These are phyloP conservation scores for Penicillium palitans DNA, from an alignment of 2,329 filamentous ascomycete species.

Conservation along the genomic window DNA sequence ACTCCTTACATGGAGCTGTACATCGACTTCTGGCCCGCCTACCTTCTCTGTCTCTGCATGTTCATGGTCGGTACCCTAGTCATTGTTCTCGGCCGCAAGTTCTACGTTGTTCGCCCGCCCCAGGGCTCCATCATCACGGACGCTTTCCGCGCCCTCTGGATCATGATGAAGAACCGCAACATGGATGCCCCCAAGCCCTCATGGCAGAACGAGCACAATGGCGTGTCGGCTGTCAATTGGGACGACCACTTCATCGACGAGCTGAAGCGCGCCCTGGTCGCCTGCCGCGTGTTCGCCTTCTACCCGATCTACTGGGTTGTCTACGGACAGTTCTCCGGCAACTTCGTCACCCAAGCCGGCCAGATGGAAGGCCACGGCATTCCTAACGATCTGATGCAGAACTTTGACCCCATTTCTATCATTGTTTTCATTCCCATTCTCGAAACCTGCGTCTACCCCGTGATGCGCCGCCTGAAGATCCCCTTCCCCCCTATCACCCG, in stretches of 20 bases:
- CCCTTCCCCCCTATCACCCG: conserved; percentile 74
- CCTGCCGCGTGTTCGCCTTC: conserved; percentile 72
- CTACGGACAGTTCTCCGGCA: conserved; percentile 67
- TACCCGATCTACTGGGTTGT: conserved; percentile 69
- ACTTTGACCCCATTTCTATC: conserved; percentile 73
- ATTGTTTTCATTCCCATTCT: conserved; percentile 73
- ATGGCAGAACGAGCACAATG: conserved; percentile 58
- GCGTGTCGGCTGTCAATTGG: conserved; percentile 54
- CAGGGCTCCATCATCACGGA: conserved; percentile 66
- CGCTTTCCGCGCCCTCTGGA: conserved; percentile 62
- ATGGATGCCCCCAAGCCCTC: conserved; percentile 67
- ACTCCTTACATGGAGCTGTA: conserved; percentile 69
- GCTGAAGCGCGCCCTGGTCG: conserved; percentile 63
- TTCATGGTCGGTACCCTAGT: conserved; percentile 63
- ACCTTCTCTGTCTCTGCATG: conserved; percentile 61
- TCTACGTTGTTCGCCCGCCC: conserved; percentile 51
- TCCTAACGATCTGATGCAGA: conserved; percentile 75
- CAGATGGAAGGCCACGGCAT: conserved; percentile 66
- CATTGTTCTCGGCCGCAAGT: conserved; percentile 49
- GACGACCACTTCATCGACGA: conserved; percentile 72
- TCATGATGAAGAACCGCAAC: conserved; percentile 54
- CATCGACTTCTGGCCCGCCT: conserved; percentile 67
- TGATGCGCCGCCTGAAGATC: conserved; percentile 63
- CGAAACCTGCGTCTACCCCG: conserved; percentile 69
- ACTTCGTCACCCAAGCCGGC: conserved; percentile 65